Evolutionary conservation across 495 filamentous ascomycete species (phyloP), one percentile per base, ranked within the genome.

Genomic region (Hypoxylon fragiforme): DNA sequence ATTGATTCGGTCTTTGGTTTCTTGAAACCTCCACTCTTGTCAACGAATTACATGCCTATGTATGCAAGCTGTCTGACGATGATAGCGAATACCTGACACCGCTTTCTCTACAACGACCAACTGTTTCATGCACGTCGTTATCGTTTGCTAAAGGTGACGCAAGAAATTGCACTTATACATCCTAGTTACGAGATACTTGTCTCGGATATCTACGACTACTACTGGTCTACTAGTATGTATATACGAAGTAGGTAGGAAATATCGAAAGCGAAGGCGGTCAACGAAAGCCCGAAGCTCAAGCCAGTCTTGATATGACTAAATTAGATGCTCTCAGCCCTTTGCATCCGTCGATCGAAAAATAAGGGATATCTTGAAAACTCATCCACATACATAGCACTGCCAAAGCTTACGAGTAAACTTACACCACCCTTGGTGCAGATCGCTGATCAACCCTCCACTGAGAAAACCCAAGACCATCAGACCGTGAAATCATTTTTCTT

Each of bases 1-100:
- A 61, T 61, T 55, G 45, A 61, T 61, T 55, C 45, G 51, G 57
- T 38, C 20, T 51, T n/a, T 46, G 28, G 28, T 19, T 18, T 38
- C 50, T 50, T 50, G 45, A 55, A 54, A 38, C 14, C 21, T 55
- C 40, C 21, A n/a, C 31, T 47, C 36, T 26, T 35, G 36, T 42
- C 57, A 42, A 54, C 45, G 16, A 53, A 11, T 14, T 50, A 50
- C 51, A 43, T 55, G 12, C 15, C 22, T 38, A 44, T 52, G 50
- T 62, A 56, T 52, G 52, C 52, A 20, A 18, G 16, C 26, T 55
- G 38, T 32, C 18, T 22, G 42, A 24, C 21, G 42, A 19, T 55
- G 47, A 24, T 55, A 26, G 32, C 46, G 28, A 40, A 19, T 50
- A 9, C 31, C 46, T 37, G 43, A 52, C 53, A 62, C 58, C 58